Base-by-base conservation (phyloP, 148 eudicot species). In the Polygonum maritimum region DNA sequence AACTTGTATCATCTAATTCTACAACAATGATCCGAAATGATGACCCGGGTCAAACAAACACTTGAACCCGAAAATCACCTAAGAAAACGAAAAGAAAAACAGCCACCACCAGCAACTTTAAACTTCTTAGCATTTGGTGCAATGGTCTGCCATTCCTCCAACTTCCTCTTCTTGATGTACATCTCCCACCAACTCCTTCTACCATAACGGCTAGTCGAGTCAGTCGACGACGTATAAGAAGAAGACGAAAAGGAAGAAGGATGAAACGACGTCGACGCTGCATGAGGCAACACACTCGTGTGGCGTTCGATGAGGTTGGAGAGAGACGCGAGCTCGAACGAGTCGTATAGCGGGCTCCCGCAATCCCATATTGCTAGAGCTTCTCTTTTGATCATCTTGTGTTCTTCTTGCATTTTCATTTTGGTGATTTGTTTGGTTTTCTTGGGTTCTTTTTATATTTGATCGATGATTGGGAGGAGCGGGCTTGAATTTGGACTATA, bases 321-420 rank as follows among this genome's bases (percentile, higher is more conserved):
- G 19, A 83, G 18, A 14, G 81, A 83, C 10, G 82, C 82, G 71
- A 83, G 65, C 49, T 83, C 85, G 80, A 57, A 80, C 0, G 85
- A 83, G 65, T 83, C 85, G 75, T 80, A 83, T 2, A 83, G 69
- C 4, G 85, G 85, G 22, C 82, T 83, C 19, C 80, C 80, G 65
- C 80, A 75, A 13, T 83, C 85, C 85, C 85, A 83, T 49, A 77
- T 69, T 0, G 40, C 16, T 31, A 52, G 7, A 74, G 44, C 48
- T 45, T 35, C 69, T 62, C 47, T 44, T 44, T 2, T 26, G 31
- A 26, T 26, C 31, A 26, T 44, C 11, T 44, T 44, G 7, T 41
- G 11, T 44, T 79, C 70, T 65, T 31, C 36, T 48, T 74, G 73
- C 47, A 15, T 75, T 78, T 54, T 73, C 12, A 47, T 79, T 76